Base-by-base conservation (phyloP, 257 asterid genomes). In the Gynochthodes officinalis region DNA sequence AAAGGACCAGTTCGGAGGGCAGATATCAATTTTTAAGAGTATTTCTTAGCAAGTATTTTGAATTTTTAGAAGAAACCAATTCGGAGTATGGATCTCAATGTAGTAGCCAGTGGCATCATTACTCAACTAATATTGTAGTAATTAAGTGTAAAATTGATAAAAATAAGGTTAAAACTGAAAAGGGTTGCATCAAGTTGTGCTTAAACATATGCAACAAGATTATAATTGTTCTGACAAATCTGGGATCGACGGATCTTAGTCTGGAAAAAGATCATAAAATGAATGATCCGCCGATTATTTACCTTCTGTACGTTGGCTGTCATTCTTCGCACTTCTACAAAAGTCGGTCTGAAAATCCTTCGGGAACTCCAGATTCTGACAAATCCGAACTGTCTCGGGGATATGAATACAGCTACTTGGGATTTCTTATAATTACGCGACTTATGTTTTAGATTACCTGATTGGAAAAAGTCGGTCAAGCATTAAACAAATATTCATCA, bases 241-340 rank as follows among this genome's bases (percentile, higher is more conserved):
- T 70, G 66, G 43, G 58, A 12, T 75, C 76, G 46, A 40, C 14
- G 16, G 58, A 25, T 68, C 46, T 25, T 27, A 23, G 0, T 69
- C 70, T 39, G 55, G 64, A 50, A 25, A 71, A 46, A 14, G 21
- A 15, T 60, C 23, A 72, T 53, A 23, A 25, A 5, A 48, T 44
- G 19, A 21, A 30, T 40, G 44, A 13, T 59, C 32, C 21, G 89
- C 88, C 86, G 86, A 82, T 85, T 80, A 39, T 76, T 78, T 64
- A 73, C 88, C 40, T 82, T 80, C 86, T 84, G 87, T 77, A 77
- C 16, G 74, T 71, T 70, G 79, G 82, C 79, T 86, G 91, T 84
- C 91, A 84, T 80, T 80, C 87, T 52, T 33, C 61, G 39, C 64
- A 73, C 76, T 77, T 79, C 84, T 35, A 69, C n/a, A 79, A 79